Percentiles rank a stretch among this genome's conserved stretches.
phyloP scores from a whole-genome alignment of 805 yeast genomes.

The Saturnispora besseyi region DNA sequence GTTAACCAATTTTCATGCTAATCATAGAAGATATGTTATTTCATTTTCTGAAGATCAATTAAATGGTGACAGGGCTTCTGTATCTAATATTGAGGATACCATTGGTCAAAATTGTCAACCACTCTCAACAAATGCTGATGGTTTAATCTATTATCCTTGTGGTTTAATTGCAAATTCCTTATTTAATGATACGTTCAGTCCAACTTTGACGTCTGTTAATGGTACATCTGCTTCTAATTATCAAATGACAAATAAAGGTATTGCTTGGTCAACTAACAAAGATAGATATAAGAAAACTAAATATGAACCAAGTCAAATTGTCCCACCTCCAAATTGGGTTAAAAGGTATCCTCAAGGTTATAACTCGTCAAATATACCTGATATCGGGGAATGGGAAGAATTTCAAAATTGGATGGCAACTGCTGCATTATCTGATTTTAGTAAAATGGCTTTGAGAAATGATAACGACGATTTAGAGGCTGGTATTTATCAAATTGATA shows the following conservation, averaged over 20 bases:
- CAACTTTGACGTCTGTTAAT: constrained; percentile 34
- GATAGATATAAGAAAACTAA: constrained; percentile 54
- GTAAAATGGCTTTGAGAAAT: constrained; percentile 58
- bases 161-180: constrained; percentile 76
- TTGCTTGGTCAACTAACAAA: constrained; percentile 66
- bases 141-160: constrained; percentile 64
- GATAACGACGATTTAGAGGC: constrained; percentile 42
- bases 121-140: constrained; percentile 37
- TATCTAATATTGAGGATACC: constrained; percentile 42
- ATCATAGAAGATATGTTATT: constrained; percentile 89
- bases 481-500: constrained; percentile 55
- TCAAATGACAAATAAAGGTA: constrained; percentile 42
- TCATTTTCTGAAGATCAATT: constrained; percentile 76
- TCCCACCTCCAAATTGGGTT: constrained; percentile 80
- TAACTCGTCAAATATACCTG: constrained; percentile 60
- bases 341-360: constrained; percentile 67
- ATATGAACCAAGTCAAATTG: constrained; percentile 51
- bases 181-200: constrained; percentile 66
- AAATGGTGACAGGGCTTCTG: constrained; percentile 60
- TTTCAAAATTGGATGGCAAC: constrained; percentile 86
- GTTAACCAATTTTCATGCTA: constrained; percentile 81
- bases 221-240: constrained; percentile 34
- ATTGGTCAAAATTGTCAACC: constrained; percentile 57
- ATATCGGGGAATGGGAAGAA: constrained; percentile 55
- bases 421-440: constrained; percentile 60